Evolutionary conservation across 129 eudicot species (phyloP), one percentile per base, ranked within the genome.

Genomic region (Flaveria ramosissima): DNA sequence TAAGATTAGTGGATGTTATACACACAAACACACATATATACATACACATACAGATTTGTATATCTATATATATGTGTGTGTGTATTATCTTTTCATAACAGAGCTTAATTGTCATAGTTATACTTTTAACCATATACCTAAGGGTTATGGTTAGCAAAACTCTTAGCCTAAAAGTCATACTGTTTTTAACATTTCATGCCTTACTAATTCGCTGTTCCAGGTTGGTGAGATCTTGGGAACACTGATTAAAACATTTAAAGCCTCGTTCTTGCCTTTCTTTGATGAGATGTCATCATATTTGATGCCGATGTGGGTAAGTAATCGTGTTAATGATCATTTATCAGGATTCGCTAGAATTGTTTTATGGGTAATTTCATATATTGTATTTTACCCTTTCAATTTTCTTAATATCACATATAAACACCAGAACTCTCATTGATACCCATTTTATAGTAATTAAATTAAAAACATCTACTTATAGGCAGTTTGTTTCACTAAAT

Each of bases 291-390:
- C 97, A 62, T 87, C 99, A 17, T 95, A 95, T 74, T 74, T 95
- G 70, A 87, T 90, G 88, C 99, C 99, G 73, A 95, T 95, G 99
- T 95, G 99, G 99, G 99, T 95, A 86, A 84, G 99, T 83, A 67
- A 36, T 52, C 16, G 41, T 43, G 75, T 68, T 47, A 45, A 30
- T 51, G 46, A 52, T 62, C 65, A 21, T 36, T 70, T 30, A 27
- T 15, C 69, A 15, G 12, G 46, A 27, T 78, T 27, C 17, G 11
- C 71, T 47, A 23, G 24, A 52, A 24, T 17, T 8, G 53, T 60
- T 67, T 8, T 39, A n/a, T 15, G 23, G 4, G 46, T 30, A 26
- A 63, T 23, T 55, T 55, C 57, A 19, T 7, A 0, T 56, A 19
- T 56, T 7, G 23, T 16, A 17, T 55, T 19, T n/a, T 55, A 56